Percentiles rank a stretch among this genome's conserved stretches.
phyloP scores from a whole-genome alignment of 2,329 filamentous ascomycete genomes.

The Ophiostoma sp. region DNA sequence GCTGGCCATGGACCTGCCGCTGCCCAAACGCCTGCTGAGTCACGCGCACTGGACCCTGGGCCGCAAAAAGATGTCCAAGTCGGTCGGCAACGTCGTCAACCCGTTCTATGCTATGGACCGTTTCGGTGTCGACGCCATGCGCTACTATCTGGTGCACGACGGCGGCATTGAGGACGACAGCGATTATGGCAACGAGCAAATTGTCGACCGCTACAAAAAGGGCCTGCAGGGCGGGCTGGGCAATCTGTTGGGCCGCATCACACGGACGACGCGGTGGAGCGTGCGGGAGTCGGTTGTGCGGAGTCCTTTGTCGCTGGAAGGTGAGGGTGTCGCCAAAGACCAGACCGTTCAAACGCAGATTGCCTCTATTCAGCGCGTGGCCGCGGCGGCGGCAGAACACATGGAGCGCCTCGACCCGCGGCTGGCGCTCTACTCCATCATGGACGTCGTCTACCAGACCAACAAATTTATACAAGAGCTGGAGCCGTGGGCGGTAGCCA shows the following conservation, averaged over 20 bases:
- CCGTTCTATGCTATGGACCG: constrained; percentile 88
- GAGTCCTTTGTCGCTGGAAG: background rate
- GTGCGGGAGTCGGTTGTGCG: constrained; percentile 56
- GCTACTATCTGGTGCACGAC: constrained; percentile 83
- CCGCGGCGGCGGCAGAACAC: constrained; percentile 46
- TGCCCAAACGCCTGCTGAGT: constrained; percentile 77
- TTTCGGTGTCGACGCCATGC: constrained; percentile 83
- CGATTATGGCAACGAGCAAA: constrained; percentile 77
- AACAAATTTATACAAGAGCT: constrained; percentile 66
- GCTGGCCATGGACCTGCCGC: constrained; percentile 78
- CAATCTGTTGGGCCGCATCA: constrained; percentile 73
- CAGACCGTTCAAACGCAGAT: constrained; percentile 28
- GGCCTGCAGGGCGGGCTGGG: constrained; percentile 75
- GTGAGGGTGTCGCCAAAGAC: constrained; percentile 32
- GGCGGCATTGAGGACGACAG: constrained; percentile 76
- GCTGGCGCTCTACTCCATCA: constrained; percentile 64
- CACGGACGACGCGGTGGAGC: constrained; percentile 68
- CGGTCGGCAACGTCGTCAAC: constrained; percentile 90
- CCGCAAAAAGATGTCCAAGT: constrained; percentile 94
- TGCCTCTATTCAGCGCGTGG: constrained; percentile 34
- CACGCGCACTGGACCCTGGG: constrained; percentile 97
- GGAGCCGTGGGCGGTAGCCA: constrained; percentile 66
- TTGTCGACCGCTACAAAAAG: constrained; percentile 77
- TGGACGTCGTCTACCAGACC: constrained; percentile 63
- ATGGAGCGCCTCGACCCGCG: constrained; percentile 67